Base-by-base conservation (phyloP, 2,329 filamentous ascomycete species). In the Sporothrix mexicana region DNA sequence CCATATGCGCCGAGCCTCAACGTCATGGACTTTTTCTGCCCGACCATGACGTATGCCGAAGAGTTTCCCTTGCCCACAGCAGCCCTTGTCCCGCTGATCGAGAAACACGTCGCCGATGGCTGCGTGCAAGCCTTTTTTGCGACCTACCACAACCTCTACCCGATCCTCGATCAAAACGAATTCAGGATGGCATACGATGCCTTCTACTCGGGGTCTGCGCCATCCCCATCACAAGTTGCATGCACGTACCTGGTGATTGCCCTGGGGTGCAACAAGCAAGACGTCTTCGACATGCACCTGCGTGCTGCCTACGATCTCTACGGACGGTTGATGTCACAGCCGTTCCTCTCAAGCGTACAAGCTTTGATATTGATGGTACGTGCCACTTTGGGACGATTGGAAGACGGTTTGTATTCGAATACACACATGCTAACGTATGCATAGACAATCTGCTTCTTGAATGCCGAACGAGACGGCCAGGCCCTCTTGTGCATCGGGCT, bases 401-500 rank as follows among this genome's bases (percentile, higher is more conserved):
- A n/a, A n/a, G n/a, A n/a, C n/a, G n/a, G n/a, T n/a, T n/a, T n/a
- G n/a, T n/a, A n/a, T n/a, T n/a, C n/a, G n/a, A n/a, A n/a, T n/a
- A n/a, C n/a, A 51, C 47, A 45, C 43, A 7, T 45, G 43, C 9
- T 47, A 47, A 47, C 45, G 9, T 8, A 2, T 8, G 2, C 8
- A 2, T 13, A 51, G 49, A 51, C 49, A 51, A 51, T 51, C 13
- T 51, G 49, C 17, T 51, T 51, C 49, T 7, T 51, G 12, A 51
- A 51, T 51, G 49, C 49, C 49, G 49, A 51, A 51, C 49, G 49
- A 51, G 49, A 51, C 49, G 49, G 49, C 6, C 49, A 51, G 49
- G 49, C 49, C 13, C 12, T 51, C 49, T 13, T 51, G 2, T 51
- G 49, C 13, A 51, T 51, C 49, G 49, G 49, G 2, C 17, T 51